These are phyloP conservation scores for Termitomyces sp. DNA, from an alignment of 768 basidiomycete species.

Conservation along the genomic window DNA sequence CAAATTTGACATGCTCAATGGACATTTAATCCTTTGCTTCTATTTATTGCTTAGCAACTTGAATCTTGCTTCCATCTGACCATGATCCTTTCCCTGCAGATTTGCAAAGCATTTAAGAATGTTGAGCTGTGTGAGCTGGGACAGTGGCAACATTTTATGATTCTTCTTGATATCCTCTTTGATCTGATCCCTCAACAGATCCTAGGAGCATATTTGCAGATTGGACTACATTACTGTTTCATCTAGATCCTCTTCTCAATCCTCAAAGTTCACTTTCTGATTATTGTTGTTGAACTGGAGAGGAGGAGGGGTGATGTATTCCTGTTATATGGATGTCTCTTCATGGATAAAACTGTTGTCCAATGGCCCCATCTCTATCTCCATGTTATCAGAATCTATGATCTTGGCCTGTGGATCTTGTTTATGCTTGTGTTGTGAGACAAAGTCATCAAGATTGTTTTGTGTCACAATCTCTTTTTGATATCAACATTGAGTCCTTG, in stretches of 20 bases:
- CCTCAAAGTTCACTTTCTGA: background rate
- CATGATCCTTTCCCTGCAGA: conserved; percentile 27
- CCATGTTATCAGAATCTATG: background rate
- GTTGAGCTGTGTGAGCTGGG: conserved; percentile 26
- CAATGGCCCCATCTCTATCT: background rate
- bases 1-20: background rate
- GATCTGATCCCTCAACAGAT: conserved; percentile 19
- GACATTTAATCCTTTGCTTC: background rate
- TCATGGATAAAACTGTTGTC: too few species aligned
- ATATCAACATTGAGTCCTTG: conserved; percentile 5
- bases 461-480: background rate
- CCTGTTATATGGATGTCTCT: too few species aligned
- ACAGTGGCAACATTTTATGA: conserved; percentile 19
- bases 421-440: background rate
- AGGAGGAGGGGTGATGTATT: too few species aligned
- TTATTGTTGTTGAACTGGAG: too few species aligned
- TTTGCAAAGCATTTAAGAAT: conserved; percentile 19
- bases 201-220: conserved; percentile 18
- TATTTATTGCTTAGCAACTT: conserved; percentile 35
- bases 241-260: conserved; percentile 7
- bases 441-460: conserved; percentile 2
- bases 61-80: conserved; percentile 26
- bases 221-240: conserved; percentile 19
- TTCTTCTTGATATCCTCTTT: conserved; percentile 14
- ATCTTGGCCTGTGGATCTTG: background rate